Percentiles rank a stretch among this genome's conserved stretches.
Evolutionary conservation across 768 basidiomycete species (phyloP).

Genomic region (Holtermanniella nyarrowii): DNA sequence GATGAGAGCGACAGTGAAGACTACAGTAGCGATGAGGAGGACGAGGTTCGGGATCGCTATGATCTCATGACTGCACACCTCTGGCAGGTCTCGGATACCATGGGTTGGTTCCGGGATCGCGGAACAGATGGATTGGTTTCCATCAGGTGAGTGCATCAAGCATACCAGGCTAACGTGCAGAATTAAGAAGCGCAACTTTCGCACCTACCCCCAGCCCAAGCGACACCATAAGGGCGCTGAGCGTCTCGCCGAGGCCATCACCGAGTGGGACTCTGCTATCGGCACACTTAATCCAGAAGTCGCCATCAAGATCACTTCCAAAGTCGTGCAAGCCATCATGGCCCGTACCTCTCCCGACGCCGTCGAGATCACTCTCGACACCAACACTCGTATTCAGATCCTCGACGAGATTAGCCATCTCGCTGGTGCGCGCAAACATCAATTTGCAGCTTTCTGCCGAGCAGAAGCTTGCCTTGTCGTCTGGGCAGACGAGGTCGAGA

Average conservation of each 20-base stretch:
- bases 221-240: slow-evolving; percentile 14
- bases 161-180: slow-evolving; percentile 5
- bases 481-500: slow-evolving; percentile 71
- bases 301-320: slow-evolving; percentile 33
- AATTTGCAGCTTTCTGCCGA: slow-evolving; percentile 77
- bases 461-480: slow-evolving; percentile 75
- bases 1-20: slow-evolving; percentile 8
- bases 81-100: slow-evolving; percentile 27
- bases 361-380: slow-evolving; percentile 48
- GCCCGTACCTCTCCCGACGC: slow-evolving; percentile 24
- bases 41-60: slow-evolving; percentile 17
- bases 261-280: slow-evolving; percentile 35
- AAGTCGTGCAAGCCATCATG: slow-evolving; percentile 38
- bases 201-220: slow-evolving; percentile 26
- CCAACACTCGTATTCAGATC: slow-evolving; percentile 74
- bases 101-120: slow-evolving; percentile 37
- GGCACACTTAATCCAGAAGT: slow-evolving; percentile 34
- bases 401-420: slow-evolving; percentile 67
- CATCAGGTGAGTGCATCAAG: slow-evolving; percentile 23
- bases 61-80: slow-evolving; percentile 38
- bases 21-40: slow-evolving; percentile 15
- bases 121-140: slow-evolving; percentile 34
- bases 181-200: slow-evolving; percentile 22
- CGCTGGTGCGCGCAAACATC: slow-evolving; percentile 74
- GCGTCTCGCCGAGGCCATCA: slow-evolving; percentile 20